phyloP scores from a whole-genome alignment of 352 stramenopile genomes.

The Globisporangium nagaii region DNA sequence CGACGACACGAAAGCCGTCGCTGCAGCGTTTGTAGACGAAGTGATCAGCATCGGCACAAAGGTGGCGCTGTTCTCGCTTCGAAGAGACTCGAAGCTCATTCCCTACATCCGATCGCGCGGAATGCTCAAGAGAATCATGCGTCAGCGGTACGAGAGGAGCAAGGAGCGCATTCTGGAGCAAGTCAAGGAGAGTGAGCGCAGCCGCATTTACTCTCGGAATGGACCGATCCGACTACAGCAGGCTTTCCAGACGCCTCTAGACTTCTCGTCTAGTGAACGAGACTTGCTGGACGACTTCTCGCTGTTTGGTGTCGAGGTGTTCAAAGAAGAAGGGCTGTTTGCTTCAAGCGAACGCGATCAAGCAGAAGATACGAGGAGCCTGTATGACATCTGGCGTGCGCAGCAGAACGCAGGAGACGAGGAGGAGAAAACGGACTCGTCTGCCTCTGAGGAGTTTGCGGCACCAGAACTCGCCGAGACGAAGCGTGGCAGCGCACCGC shows the following conservation, averaged over 20 bases:
- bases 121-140: conserved; percentile 43
- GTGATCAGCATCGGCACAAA: conserved; percentile 28
- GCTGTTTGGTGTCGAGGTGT: conserved; percentile 17
- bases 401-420: background rate
- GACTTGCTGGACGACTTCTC: conserved; percentile 42
- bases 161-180: conserved; percentile 31
- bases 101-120: conserved; percentile 35
- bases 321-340: conserved; percentile 12
- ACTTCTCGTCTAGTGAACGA: conserved; percentile 40
- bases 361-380: background rate
- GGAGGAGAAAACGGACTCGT: background rate
- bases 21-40: conserved; percentile 24
- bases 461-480: background rate
- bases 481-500: background rate
- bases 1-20: conserved; percentile 24
- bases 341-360: background rate
- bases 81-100: conserved; percentile 39
- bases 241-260: conserved; percentile 21
- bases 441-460: background rate
- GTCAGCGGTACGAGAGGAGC: conserved; percentile 36
- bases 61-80: conserved; percentile 23
- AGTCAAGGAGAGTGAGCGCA: conserved; percentile 51
- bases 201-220: conserved; percentile 46
- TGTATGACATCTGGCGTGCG: conserved; percentile 19
- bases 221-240: conserved; percentile 44